Evolutionary conservation across 1,284 basidiomycete genomes (phyloP).

Genomic region (Ceratobasidium papillatum): DNA sequence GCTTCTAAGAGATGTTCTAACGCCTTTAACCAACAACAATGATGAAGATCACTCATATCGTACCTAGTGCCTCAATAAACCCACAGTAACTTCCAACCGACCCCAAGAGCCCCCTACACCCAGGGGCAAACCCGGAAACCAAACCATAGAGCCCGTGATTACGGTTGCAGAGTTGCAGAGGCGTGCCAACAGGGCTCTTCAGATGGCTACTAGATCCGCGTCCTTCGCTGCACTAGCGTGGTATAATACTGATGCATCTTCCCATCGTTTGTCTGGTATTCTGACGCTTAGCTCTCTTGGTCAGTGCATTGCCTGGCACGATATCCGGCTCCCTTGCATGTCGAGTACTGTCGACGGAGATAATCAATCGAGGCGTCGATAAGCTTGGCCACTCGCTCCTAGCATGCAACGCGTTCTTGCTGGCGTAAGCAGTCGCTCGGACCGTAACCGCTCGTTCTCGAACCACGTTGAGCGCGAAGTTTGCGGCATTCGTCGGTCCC

Average conservation of each 20-base stretch:
- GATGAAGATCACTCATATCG: not conserved
- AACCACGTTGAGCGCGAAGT: constrained; percentile 9
- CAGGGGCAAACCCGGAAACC: not conserved
- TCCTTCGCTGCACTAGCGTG: not conserved
- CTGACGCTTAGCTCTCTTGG: constrained; percentile 6
- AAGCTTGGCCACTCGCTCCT: constrained; percentile 9
- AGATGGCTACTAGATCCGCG: not conserved
- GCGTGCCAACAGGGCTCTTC: not conserved
- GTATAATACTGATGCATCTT: not conserved
- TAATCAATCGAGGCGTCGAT: constrained; percentile 39
- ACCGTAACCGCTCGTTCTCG: constrained; percentile 19
- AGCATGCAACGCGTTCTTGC: not conserved
- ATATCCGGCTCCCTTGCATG: not conserved
- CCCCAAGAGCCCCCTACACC: not conserved
- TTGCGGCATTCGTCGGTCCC: not conserved
- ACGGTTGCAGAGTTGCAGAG: not conserved
- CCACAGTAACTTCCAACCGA: not conserved
- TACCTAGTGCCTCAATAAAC: not conserved
- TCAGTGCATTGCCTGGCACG: constrained; percentile 3
- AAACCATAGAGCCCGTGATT: not conserved
- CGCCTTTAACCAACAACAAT: not conserved
- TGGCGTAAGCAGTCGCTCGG: constrained; percentile 11
- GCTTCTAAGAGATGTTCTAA: not conserved
- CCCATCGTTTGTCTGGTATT: not conserved
- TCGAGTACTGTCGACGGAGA: not conserved